Evolutionary conservation across 78 protist species (phyloP).

Genomic region (Polysphondylium violaceum): DNA sequence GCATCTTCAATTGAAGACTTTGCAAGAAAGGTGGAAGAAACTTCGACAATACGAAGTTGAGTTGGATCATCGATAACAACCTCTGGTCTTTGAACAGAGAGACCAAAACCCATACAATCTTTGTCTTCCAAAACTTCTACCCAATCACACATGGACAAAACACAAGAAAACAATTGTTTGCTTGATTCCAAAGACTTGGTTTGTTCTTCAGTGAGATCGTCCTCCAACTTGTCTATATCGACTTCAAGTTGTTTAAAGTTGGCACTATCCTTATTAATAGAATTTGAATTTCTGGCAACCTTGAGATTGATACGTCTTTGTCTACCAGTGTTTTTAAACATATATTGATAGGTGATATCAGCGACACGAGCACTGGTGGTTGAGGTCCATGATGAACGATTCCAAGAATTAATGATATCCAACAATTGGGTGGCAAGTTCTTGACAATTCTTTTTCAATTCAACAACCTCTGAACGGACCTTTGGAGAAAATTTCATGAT

Average conservation of each 20-base stretch:
- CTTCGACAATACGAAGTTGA: conserved; percentile 72
- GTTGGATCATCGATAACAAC: conserved; percentile 81
- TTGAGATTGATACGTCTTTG: conserved; percentile 58
- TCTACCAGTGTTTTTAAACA: conserved; percentile 53
- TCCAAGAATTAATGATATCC: conserved; percentile 59
- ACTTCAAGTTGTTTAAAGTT: conserved; percentile 5
- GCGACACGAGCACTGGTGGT: conserved; percentile 24
- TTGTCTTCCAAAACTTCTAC: conserved; percentile 49
- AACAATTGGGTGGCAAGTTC: conserved; percentile 1
- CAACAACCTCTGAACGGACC: conserved; percentile 33
- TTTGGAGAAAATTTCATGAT: conserved; percentile 3
- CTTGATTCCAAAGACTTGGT: conserved; percentile 2
- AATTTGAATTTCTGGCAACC: conserved; percentile 27
- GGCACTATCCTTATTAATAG: conserved; percentile 14
- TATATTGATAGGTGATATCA: conserved; percentile 53
- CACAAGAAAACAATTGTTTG: conserved; percentile 38
- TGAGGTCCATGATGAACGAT: conserved; percentile 31
- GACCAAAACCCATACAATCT: conserved; percentile 76
- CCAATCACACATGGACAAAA: conserved; percentile 66
- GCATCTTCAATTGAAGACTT: conserved; percentile 83
- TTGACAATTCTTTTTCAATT: conserved; percentile 19
- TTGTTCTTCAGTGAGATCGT: background rate
- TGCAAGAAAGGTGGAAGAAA: conserved; percentile 59
- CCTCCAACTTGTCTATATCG: background rate
- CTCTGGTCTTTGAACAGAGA: conserved; percentile 79